phyloP scores from a whole-genome alignment of 2,329 filamentous ascomycete species.

The Talaromyces rugulosus region DNA sequence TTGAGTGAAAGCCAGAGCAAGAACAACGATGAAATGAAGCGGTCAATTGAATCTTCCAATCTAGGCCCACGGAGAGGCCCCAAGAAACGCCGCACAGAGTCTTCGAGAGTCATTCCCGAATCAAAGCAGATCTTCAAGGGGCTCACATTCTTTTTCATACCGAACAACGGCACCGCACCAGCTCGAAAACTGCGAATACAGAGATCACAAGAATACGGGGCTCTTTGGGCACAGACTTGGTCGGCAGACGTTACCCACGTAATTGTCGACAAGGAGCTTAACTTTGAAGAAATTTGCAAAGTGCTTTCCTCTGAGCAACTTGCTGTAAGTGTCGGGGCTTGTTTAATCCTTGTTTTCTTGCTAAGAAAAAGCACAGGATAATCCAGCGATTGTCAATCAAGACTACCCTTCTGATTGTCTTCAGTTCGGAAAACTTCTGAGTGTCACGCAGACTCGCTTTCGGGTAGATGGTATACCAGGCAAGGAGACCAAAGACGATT shows the following conservation, averaged over 20 bases:
- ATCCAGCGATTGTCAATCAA: conserved; percentile 59
- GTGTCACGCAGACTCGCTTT: conserved; percentile 54
- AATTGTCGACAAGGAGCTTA: conserved; percentile 67
- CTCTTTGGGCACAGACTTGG: conserved; percentile 61
- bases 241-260: conserved; percentile 65
- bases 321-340: conserved; percentile 39
- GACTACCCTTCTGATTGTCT: conserved; percentile 67
- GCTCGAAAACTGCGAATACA: conserved; percentile 67
- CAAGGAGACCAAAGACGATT: background rate
- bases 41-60: background rate
- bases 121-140: conserved; percentile 56
- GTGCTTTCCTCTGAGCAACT: conserved; percentile 49
- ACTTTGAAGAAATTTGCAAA: conserved; percentile 59
- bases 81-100: conserved; percentile 26
- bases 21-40: background rate
- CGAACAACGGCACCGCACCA: conserved; percentile 69
- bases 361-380: conserved; percentile 22
- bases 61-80: background rate
- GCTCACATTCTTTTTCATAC: conserved; percentile 71
- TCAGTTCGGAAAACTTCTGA: conserved; percentile 53
- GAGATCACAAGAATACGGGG: conserved; percentile 72
- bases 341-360: background rate
- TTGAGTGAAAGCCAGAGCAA: background rate
- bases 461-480: conserved; percentile 25
- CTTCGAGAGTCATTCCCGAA: conserved; percentile 48